phyloP scores from a whole-genome alignment of 345 rosid species.

The Luvunga scandens region DNA sequence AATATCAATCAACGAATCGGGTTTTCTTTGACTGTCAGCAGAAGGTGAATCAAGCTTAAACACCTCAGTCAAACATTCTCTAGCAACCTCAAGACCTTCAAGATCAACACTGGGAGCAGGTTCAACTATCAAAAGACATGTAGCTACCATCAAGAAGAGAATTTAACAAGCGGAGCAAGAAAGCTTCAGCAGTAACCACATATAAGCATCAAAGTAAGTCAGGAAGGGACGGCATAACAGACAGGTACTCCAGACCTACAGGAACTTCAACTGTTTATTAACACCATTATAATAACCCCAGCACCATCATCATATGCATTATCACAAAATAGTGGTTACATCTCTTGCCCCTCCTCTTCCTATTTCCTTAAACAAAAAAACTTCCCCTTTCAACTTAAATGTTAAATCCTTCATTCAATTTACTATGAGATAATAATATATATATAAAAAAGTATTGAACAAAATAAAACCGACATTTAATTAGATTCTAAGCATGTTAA shows the following conservation, averaged over 20 bases:
- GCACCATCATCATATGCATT: not conserved
- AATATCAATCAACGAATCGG: slow-evolving; percentile 50
- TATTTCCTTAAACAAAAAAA: not conserved
- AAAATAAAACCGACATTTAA: not conserved
- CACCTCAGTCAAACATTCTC: slow-evolving; percentile 63
- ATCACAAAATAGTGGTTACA: not conserved
- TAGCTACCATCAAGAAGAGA: not conserved
- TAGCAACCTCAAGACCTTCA: slow-evolving; percentile 83
- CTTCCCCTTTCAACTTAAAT: not conserved
- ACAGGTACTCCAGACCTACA: not conserved
- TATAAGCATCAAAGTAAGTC: not conserved
- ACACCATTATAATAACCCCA: too few relatives aligned
- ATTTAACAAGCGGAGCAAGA: not conserved
- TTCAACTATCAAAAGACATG: slow-evolving; percentile 44
- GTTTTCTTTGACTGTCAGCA: slow-evolving; percentile 25
- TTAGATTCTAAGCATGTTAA: not conserved
- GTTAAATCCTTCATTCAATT: not conserved
- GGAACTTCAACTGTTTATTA: not conserved
- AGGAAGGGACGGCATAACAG: not conserved
- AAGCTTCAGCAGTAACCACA: not conserved
- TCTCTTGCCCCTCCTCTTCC: not conserved
- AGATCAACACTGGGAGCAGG: slow-evolving; percentile 63
- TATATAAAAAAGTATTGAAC: too few relatives aligned
- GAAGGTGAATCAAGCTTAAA: slow-evolving; percentile 43
- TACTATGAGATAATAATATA: not conserved